These are phyloP conservation scores for Penicillium freii DNA, from an alignment of 2,329 filamentous ascomycete species.

Conservation along the genomic window DNA sequence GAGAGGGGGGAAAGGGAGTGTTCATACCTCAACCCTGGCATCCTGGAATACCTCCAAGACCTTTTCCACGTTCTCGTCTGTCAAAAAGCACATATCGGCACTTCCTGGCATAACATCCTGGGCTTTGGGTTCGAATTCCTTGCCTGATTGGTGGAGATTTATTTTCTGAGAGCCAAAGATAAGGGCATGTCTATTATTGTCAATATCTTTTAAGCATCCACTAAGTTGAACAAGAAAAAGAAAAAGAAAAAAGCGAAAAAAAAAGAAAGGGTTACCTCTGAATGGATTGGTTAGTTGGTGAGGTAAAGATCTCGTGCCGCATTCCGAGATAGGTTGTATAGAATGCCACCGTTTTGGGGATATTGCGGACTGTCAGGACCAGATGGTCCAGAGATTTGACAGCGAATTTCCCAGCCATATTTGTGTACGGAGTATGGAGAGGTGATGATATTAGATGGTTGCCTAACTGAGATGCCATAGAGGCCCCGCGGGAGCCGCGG, in stretches of 20 bases:
- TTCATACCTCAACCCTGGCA: constrained; percentile 42
- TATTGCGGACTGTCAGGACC: constrained; percentile 57
- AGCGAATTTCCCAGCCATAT: constrained; percentile 20
- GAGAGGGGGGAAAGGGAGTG: too few species aligned
- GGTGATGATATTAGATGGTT: neutral
- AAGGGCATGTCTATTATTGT: constrained; percentile 50
- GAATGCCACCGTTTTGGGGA: constrained; percentile 53
- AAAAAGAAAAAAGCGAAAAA: neutral
- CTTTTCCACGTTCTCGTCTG: constrained; percentile 51
- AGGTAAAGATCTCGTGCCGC: constrained; percentile 53
- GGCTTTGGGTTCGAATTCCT: constrained; percentile 62
- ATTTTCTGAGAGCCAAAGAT: constrained; percentile 61
- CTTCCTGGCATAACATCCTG: constrained; percentile 54
- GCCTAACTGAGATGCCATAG: neutral
- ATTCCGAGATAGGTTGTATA: constrained; percentile 59
- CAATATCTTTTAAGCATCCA: neutral
- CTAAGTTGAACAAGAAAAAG: neutral
- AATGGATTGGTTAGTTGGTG: constrained; percentile 36
- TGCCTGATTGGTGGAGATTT: constrained; percentile 59
- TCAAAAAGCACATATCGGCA: constrained; percentile 60
- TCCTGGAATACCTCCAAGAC: constrained; percentile 45
- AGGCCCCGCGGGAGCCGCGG: neutral
- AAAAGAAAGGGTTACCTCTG: constrained; percentile 18
- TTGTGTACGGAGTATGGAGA: neutral
- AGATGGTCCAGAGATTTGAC: constrained; percentile 58